Evolutionary conservation across 805 yeast species (phyloP).

Genomic region (Sugiyamaella smithiae): DNA sequence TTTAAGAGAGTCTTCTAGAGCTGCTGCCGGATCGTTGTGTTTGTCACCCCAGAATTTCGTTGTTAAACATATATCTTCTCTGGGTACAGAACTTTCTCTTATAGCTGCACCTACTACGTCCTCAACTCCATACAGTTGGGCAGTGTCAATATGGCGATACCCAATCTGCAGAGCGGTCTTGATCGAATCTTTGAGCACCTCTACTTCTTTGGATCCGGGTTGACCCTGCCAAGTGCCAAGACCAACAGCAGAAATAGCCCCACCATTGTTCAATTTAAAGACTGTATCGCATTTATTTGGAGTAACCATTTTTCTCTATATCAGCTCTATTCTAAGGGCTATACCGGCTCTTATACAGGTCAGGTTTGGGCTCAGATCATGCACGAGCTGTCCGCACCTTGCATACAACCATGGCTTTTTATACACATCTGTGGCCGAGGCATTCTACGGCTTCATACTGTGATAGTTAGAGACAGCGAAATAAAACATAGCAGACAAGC

Average conservation of each 20-base stretch:
- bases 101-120: constrained; percentile 58
- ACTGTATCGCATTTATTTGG: not conserved
- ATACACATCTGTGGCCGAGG: too few relatives aligned
- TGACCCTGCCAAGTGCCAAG: constrained; percentile 28
- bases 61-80: constrained; percentile 58
- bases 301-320: not conserved
- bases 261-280: constrained; percentile 48
- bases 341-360: too few relatives aligned
- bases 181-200: constrained; percentile 39
- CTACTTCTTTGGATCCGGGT: not conserved
- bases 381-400: too few relatives aligned
- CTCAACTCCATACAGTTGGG: constrained; percentile 67
- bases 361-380: too few relatives aligned
- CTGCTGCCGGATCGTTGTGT: constrained; percentile 25
- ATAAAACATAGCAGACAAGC: too few relatives aligned
- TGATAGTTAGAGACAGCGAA: too few relatives aligned
- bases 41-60: constrained; percentile 53
- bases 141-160: constrained; percentile 72
- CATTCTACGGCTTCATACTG: too few relatives aligned
- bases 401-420: too few relatives aligned
- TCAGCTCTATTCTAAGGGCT: constrained; percentile 40
- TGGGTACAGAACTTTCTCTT: constrained; percentile 37
- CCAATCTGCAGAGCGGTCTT: constrained; percentile 60
- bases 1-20: constrained; percentile 55
- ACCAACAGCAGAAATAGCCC: constrained; percentile 30